Evolutionary conservation across 148 eudicot species (phyloP).

Genomic region (Polygonum maritimum): DNA sequence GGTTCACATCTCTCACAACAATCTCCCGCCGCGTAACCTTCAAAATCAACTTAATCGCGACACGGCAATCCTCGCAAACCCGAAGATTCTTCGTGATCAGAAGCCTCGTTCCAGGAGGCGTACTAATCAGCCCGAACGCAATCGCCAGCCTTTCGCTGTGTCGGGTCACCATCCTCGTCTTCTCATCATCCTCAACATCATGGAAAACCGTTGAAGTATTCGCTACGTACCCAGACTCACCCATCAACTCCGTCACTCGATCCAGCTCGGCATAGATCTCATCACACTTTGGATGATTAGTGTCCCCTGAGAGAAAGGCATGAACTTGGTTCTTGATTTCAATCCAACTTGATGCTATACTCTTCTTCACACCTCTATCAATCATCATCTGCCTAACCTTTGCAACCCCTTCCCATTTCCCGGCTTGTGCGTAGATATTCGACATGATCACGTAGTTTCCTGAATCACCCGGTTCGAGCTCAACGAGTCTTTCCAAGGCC

Average conservation of each 20-base stretch:
- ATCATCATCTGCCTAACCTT: constrained; percentile 43
- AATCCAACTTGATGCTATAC: constrained; percentile 57
- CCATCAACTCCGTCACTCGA: constrained; percentile 31
- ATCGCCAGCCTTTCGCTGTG: constrained; percentile 67
- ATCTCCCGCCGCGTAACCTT: constrained; percentile 27
- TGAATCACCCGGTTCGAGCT: constrained; percentile 51
- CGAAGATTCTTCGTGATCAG: constrained; percentile 47
- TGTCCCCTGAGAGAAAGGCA: constrained; percentile 51
- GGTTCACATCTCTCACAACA: constrained; percentile 31
- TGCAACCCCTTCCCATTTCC: constrained; percentile 57
- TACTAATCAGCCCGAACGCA: constrained; percentile 59
- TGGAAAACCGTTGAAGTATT: constrained; percentile 46
- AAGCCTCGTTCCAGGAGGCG: constrained; percentile 45
- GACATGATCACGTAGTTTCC: constrained; percentile 56
- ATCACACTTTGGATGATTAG: constrained; percentile 40
- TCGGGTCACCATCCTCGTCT: constrained; percentile 42
- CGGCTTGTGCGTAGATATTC: constrained; percentile 60
- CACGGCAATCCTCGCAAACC: constrained; percentile 62
- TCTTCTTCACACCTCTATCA: constrained; percentile 41
- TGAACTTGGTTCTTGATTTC: constrained; percentile 52
- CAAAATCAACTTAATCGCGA: constrained; percentile 47
- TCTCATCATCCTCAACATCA: constrained; percentile 61
- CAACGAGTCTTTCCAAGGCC: constrained; percentile 42
- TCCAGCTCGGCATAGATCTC: constrained; percentile 46
- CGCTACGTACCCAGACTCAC: constrained; percentile 45